Base-by-base conservation (phyloP, 1,284 basidiomycete species). In the Ceratobasidium sp. region DNA sequence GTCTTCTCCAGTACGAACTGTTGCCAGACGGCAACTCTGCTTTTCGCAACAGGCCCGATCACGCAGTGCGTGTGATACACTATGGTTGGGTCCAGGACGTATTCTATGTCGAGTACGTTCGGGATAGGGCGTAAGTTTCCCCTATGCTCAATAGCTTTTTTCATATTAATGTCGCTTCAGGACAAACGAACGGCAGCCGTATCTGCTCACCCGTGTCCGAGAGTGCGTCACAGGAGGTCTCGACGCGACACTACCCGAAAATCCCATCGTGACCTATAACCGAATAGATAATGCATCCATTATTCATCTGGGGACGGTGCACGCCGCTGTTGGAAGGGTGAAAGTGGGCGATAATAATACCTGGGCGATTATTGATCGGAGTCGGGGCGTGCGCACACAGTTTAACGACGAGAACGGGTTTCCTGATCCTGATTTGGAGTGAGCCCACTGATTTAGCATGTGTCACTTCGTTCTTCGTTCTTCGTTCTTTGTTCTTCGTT, bases 281-380 rank as follows among this genome's bases (percentile, higher is more conserved):
- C n/a, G 25, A 20, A 5, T 43, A 25, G 10, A 7, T 2, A 43
- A 20, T 2, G 50, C 62, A 0, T 25, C 31, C 17, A 54, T 67
- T 13, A 34, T 54, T 10, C 47, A 64, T 13, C n/a, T 64, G n/a
- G 35, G 53, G 20, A 40, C 60, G 5, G 42, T 64, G 1, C n/a
- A 40, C 17, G 38, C 49, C 17, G 50, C 20, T 1, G 29, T 67
- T 22, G 62, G 62, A 4, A 34, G 62, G 25, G 20, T 67, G n/a
- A 17, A 22, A 7, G 4, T 55, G 17, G 29, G 31, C 25, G 5
- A 17, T 1, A 22, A 27, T 6, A 38, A 22, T 15, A 43, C 7
- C n/a, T 67, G 64, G 64, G 64, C 64, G 3, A 67, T 67, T 8
- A 40, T 67, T 13, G 64, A 67, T 35, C 50, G 50, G n/a, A 67